Percentiles rank a stretch among this genome's conserved stretches.
Conservation (phyloP, 1,139 yeast species). For the Debaryomyces psychrophilus region DNA sequence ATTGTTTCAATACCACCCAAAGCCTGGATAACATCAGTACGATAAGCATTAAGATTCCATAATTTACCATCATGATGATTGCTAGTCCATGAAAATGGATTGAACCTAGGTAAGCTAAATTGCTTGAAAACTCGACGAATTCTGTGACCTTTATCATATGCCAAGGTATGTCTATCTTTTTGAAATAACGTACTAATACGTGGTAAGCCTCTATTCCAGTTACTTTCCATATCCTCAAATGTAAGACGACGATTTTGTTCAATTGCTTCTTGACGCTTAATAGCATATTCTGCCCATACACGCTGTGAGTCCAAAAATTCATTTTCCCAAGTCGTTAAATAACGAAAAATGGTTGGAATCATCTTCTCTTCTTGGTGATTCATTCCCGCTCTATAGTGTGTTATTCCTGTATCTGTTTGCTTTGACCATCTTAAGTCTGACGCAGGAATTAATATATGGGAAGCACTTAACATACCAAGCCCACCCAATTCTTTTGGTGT, state of each 20-base stretch:
- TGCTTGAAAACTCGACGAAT: constrained; percentile 78
- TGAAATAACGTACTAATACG: constrained; percentile 94
- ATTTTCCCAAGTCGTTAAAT: constrained; percentile 94
- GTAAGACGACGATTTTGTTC: constrained; percentile 86
- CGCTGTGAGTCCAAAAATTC: constrained; percentile 93
- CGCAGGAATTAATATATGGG: constrained; percentile 92
- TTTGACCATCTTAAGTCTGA: constrained; percentile 89
- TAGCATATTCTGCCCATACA: constrained; percentile 97
- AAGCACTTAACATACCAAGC: constrained; percentile 95
- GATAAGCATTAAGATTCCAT: constrained; percentile 90
- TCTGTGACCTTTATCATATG: constrained; percentile 94
- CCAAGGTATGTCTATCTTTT: constrained; percentile 91
- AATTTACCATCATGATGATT: constrained; percentile 92
- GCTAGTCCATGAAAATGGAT: constrained; percentile 97
- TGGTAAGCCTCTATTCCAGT: constrained; percentile 97
- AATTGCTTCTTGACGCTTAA: constrained; percentile 83
- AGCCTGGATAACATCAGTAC: constrained; percentile 96
- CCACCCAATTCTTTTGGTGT: constrained; percentile 98
- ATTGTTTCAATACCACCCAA: constrained; percentile 97
- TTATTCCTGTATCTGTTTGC: constrained; percentile 93
- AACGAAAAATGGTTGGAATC: constrained; percentile 92
- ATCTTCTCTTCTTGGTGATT: constrained; percentile 75
- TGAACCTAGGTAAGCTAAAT: constrained; percentile 68
- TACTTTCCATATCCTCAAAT: constrained; percentile 89
- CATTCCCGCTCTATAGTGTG: constrained; percentile 95